A percentile compares a stretch with the other conserved stretches of the same genome.
Conservation (phyloP, 2,329 filamentous ascomycete species). For the Alternaria ventricosa region DNA sequence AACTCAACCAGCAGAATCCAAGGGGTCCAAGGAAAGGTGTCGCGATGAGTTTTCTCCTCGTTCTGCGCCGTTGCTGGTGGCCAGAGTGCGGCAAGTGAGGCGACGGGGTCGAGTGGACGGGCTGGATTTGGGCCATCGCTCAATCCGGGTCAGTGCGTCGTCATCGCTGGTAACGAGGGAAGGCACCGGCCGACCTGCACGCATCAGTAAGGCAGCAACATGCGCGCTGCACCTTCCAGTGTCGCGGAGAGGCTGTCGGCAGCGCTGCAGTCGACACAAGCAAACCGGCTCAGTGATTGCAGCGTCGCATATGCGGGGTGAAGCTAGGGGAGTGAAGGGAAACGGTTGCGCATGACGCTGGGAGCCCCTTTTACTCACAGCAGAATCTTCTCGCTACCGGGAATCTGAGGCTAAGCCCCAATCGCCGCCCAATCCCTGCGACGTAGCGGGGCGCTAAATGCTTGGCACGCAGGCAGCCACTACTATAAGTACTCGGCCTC, state of each 20-base stretch:
- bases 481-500: conserved; percentile 32
- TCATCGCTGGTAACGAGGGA: conserved; percentile 26
- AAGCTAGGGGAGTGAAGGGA: conserved; percentile 17
- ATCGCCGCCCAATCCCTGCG: conserved; percentile 9
- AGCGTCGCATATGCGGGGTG: conserved; percentile 4
- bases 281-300: background rate
- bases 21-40: conserved; percentile 2
- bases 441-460: conserved; percentile 16
- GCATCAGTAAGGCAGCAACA: conserved; percentile 12
- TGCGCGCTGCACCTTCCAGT: background rate
- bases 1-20: conserved; percentile 1
- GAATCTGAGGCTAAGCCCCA: conserved; percentile 22
- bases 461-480: conserved; percentile 16
- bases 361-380: conserved; percentile 31
- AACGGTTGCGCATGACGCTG: conserved; percentile 25
- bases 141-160: conserved; percentile 30
- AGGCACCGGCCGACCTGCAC: conserved; percentile 10
- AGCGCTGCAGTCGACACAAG: background rate
- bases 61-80: conserved; percentile 12
- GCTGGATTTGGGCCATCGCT: conserved; percentile 16
- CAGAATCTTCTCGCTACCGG: conserved; percentile 40
- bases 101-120: conserved; percentile 32
- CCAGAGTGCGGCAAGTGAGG: conserved; percentile 27
- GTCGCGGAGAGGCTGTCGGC: background rate
- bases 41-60: conserved; percentile 20